phyloP scores from a whole-genome alignment of 2,329 filamentous ascomycete genomes.

The Trichophyton rubrum region DNA sequence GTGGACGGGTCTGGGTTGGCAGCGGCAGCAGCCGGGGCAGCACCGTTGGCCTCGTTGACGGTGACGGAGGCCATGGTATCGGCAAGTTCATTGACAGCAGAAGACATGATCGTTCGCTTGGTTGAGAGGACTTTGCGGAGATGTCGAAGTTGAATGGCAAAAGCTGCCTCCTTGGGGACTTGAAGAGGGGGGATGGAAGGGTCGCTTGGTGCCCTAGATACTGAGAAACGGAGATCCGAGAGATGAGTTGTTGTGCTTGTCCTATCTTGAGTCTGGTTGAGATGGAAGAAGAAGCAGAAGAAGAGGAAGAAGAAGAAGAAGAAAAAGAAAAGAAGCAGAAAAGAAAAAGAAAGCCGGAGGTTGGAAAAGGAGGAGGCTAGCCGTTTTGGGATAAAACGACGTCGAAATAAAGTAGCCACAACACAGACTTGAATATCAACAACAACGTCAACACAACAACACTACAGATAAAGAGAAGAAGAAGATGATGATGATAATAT shows the following conservation, averaged over 20 bases:
- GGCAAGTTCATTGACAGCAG: slow-evolving; percentile 57
- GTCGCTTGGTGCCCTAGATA: slow-evolving; percentile 86
- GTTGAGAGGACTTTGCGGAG: slow-evolving; percentile 18
- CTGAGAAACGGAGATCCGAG: slow-evolving; percentile 19
- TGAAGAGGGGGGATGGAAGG: slow-evolving; percentile 57
- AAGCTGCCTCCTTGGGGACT: slow-evolving; percentile 32
- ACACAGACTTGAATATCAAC: too few species aligned
- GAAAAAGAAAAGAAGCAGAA: slow-evolving; percentile 9
- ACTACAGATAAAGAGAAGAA: too few species aligned
- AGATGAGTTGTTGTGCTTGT: slow-evolving; percentile 5
- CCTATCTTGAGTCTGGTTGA: background rate
- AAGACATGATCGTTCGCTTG: slow-evolving; percentile 60
- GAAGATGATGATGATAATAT: too few species aligned
- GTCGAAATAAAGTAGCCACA: background rate
- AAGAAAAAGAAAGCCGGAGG: slow-evolving; percentile 11
- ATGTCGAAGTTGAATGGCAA: slow-evolving; percentile 40
- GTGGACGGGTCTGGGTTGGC: slow-evolving; percentile 80
- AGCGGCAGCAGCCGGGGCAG: slow-evolving; percentile 54
- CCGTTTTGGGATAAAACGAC: background rate
- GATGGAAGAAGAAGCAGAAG: slow-evolving; percentile 14
- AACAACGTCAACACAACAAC: too few species aligned
- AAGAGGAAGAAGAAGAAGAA: slow-evolving; percentile 12
- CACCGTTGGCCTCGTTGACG: slow-evolving; percentile 45
- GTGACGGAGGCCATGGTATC: slow-evolving; percentile 55
- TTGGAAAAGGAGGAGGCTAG: slow-evolving; percentile 7